Percentiles rank a stretch among this genome's conserved stretches.
Evolutionary conservation across 495 filamentous ascomycete genomes (phyloP).

Genomic region (Chaetomium fimeti): DNA sequence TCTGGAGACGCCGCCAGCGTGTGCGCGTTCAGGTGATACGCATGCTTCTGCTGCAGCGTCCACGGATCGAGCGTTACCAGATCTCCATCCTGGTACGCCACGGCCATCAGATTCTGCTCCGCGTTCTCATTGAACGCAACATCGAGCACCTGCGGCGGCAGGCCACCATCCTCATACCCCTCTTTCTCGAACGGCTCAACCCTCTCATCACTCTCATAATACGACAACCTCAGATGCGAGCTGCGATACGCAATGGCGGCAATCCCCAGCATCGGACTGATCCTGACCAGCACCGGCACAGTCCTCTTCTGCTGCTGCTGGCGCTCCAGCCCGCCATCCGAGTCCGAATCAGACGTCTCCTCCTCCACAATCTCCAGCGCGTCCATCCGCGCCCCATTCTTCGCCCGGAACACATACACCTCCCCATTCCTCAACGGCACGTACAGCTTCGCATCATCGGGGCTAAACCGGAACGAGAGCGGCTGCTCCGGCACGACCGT

Average conservation of each 20-base stretch:
- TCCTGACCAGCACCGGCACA: conserved; percentile 17
- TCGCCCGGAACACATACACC: conserved; percentile 20
- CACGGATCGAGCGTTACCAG: conserved; percentile 26
- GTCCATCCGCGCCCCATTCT: conserved; percentile 21
- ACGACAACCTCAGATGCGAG: conserved; percentile 27
- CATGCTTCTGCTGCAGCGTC: conserved; percentile 23
- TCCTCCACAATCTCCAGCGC: conserved; percentile 19
- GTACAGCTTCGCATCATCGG: conserved; percentile 26
- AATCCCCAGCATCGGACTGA: conserved; percentile 24
- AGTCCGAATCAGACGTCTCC: conserved; percentile 25
- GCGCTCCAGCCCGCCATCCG: conserved; percentile 3
- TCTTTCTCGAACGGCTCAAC: conserved; percentile 27
- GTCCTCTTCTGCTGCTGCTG: conserved; percentile 18
- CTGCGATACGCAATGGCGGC: conserved; percentile 25
- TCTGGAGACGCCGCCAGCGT: conserved; percentile 28
- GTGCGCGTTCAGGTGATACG: conserved; percentile 25
- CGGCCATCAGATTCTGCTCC: conserved; percentile 28
- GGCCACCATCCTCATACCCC: conserved; percentile 21
- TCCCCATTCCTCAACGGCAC: conserved; percentile 22
- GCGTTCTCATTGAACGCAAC: conserved; percentile 26
- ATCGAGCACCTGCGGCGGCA: conserved; percentile 28
- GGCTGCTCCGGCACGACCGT: conserved; percentile 22
- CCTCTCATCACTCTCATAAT: conserved; percentile 23
- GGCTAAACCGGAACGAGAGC: conserved; percentile 23
- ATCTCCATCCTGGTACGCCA: conserved; percentile 30